A percentile compares a stretch with the other conserved stretches of the same genome.
Conservation (phyloP, 129 eudicot species). For the Erigeron canadensis region DNA sequence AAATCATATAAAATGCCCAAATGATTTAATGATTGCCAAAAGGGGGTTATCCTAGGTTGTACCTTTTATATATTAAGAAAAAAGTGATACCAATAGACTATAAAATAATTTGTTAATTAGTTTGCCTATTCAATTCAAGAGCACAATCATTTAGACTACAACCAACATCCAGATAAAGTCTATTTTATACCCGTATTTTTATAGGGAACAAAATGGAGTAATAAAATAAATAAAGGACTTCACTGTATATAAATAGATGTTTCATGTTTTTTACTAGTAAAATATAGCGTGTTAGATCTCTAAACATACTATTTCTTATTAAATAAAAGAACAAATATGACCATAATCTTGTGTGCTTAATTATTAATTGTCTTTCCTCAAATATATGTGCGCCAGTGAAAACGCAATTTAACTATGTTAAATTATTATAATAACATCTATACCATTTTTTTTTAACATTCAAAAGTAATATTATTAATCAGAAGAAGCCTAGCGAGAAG, state of each 20-base stretch:
- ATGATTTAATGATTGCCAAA: constrained; percentile 29
- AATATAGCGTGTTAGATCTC: constrained; percentile 22
- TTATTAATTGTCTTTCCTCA: not conserved
- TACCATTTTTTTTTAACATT: no score
- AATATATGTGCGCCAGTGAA: not conserved
- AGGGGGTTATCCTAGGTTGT: constrained; percentile 35
- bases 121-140: constrained; percentile 8
- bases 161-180: constrained; percentile 24
- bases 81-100: constrained; percentile 15
- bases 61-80: constrained; percentile 20
- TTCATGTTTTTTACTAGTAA: constrained; percentile 25
- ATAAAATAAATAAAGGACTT: constrained; percentile 15
- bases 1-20: constrained; percentile 16
- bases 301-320: not conserved
- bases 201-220: not conserved
- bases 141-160: constrained; percentile 28
- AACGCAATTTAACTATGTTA: no score
- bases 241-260: constrained; percentile 16
- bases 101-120: constrained; percentile 9
- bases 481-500: no score
- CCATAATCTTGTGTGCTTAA: constrained; percentile 7
- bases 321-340: not conserved
- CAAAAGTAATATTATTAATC: no score
- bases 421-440: no score
- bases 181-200: constrained; percentile 12